Conservation (phyloP, 768 basidiomycete species). For the Leccinum rimulosum region DNA sequence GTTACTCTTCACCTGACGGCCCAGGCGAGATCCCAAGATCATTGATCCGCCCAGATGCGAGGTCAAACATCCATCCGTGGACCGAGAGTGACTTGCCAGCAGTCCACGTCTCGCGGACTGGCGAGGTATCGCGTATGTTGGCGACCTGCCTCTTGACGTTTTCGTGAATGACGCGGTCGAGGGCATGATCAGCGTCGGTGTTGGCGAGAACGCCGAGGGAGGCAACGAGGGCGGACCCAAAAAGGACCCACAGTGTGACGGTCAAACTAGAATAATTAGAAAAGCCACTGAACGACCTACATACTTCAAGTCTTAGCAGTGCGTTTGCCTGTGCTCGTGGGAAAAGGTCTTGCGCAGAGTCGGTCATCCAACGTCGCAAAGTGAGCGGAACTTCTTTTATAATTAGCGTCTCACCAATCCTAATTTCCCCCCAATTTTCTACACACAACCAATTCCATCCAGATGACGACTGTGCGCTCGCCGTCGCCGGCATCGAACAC, state of each 20-base stretch:
- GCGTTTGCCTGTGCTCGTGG: too few relatives aligned
- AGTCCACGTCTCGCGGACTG: constrained; percentile 46
- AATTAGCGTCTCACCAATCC: too few relatives aligned
- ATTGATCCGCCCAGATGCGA: constrained; percentile 55
- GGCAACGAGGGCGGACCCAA: constrained; percentile 38
- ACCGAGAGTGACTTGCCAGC: constrained; percentile 45
- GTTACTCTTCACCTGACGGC: not conserved
- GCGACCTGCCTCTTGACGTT: constrained; percentile 59
- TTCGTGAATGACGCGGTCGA: constrained; percentile 52
- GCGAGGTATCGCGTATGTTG: constrained; percentile 46
- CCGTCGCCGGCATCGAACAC: constrained; percentile 72
- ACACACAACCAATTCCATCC: too few relatives aligned
- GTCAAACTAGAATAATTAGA: constrained; percentile 35
- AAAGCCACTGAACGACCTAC: constrained; percentile 32
- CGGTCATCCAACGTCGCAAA: constrained; percentile 70
- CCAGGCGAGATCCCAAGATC: constrained; percentile 52
- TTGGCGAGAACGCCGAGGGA: constrained; percentile 41
- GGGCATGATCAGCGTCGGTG: constrained; percentile 35
- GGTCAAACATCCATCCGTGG: constrained; percentile 75
- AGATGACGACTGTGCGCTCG: constrained; percentile 65
- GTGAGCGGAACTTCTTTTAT: constrained; percentile 38
- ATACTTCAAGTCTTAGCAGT: too few relatives aligned
- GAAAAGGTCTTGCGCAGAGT: too few relatives aligned
- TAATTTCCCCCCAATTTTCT: not conserved
- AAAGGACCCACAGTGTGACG: constrained; percentile 17